Evolutionary conservation across 179 eudicot species (phyloP), one percentile per base, ranked within the genome.

Genomic region (Nepenthes alata): DNA sequence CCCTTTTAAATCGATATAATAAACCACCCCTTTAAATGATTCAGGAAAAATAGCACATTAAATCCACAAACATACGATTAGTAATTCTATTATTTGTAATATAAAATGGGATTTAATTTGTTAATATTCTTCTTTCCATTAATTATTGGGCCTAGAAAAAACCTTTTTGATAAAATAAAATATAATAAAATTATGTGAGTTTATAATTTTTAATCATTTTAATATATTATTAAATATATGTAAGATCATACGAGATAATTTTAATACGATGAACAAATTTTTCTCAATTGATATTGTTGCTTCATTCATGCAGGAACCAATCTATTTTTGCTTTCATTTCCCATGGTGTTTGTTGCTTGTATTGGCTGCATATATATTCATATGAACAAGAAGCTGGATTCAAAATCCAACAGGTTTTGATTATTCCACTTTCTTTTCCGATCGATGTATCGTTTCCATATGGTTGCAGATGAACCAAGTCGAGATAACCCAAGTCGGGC

Each of bases 301-400:
- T 25, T 25, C 1, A 25, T 25, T 25, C 0, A 25, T 68, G 62
- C 83, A 83, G 88, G 88, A 64, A 78, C 78, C 35, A 81, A 81
- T 70, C 81, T 83, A 53, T 64, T 81, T 63, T 67, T 83, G 52
- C 76, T 83, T 8, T 68, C 83, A 67, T 83, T 80, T 66, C 88
- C 88, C 5, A 52, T 83, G 10, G 78, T 83, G 76, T 60, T 83
- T 56, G 72, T 78, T 25, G 73, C 85, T 55, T 70, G 65, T 62
- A 62, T 83, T 37, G 85, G 88, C 16, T 78, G 88, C 67, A 52
- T 81, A 59, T 83, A 74, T 60, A 74, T 81, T 52, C 83, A 83
- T 71, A 37, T 78, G n/a, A 78, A 74, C 70, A 76, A 69, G 54
- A 72, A 65, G 65, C 63, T 39, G 54, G 66, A 56, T 52, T 15